A percentile compares a stretch with the other conserved stretches of the same genome.
These are phyloP conservation scores for Diplodia seriata DNA, from an alignment of 2,329 filamentous ascomycete genomes.

Conservation along the genomic window DNA sequence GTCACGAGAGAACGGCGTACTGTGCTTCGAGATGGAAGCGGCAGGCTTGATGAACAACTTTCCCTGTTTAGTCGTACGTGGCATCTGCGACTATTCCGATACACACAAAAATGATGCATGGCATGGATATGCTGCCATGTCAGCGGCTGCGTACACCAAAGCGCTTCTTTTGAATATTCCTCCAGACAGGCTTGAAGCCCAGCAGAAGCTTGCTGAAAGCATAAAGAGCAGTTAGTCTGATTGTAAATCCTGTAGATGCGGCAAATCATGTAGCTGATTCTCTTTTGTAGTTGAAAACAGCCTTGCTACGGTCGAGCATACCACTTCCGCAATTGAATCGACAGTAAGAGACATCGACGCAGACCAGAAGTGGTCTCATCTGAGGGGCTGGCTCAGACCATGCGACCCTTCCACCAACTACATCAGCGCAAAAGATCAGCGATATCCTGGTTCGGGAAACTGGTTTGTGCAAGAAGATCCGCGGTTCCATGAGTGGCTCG, in stretches of 20 bases:
- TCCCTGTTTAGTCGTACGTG: slow-evolving; percentile 32
- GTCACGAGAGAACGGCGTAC: slow-evolving; percentile 3
- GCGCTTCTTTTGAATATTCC: slow-evolving; percentile 21
- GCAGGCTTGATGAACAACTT: slow-evolving; percentile 34
- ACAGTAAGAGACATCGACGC: not conserved
- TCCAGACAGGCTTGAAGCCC: not conserved
- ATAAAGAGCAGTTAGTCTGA: not conserved
- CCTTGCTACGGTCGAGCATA: not conserved
- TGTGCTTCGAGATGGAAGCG: slow-evolving; percentile 33
- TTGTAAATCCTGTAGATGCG: not conserved
- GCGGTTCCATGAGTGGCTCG: too few relatives aligned
- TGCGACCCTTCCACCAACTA: slow-evolving; percentile 44
- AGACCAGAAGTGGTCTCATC: not conserved
- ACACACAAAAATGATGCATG: slow-evolving; percentile 43
- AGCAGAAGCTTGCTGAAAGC: not conserved
- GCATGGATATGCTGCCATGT: slow-evolving; percentile 42
- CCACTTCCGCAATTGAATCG: not conserved
- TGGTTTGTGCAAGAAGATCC: slow-evolving; percentile 40
- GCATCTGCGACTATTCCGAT: slow-evolving; percentile 32
- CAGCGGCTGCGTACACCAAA: slow-evolving; percentile 39
- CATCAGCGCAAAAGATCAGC: slow-evolving; percentile 37
- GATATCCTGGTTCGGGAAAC: slow-evolving; percentile 38
- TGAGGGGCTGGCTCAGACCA: slow-evolving; percentile 39
- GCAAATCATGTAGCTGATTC: slow-evolving; percentile 33
- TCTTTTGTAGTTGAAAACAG: not conserved